These are phyloP conservation scores for Cystofilobasidium bisporidii DNA, from an alignment of 768 basidiomycete species.

Conservation along the genomic window DNA sequence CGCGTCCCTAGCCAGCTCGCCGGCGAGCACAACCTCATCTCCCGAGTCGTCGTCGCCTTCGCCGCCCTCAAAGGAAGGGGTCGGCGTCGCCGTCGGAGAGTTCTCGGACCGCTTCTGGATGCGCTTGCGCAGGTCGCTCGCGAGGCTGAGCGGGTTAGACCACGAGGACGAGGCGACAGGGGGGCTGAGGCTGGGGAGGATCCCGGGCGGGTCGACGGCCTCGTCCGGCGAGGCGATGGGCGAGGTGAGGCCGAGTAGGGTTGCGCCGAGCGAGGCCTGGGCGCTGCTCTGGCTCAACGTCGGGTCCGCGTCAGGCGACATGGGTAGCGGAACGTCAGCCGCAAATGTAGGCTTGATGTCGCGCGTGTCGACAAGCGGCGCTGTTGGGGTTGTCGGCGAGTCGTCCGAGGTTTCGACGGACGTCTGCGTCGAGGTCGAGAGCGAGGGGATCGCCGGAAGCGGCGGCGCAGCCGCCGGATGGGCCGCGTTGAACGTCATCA, in stretches of 20 bases:
- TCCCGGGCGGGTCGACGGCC: background rate
- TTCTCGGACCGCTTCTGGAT: background rate
- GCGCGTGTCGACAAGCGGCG: background rate
- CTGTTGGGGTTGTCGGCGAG: background rate
- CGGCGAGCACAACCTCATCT: background rate
- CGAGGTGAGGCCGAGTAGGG: background rate
- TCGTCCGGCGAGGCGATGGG: background rate
- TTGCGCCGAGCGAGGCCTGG: conserved; percentile 1
- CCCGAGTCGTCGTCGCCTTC: background rate
- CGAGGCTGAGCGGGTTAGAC: background rate
- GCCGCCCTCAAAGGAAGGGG: background rate
- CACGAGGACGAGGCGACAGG: background rate
- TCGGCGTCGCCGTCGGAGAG: background rate
- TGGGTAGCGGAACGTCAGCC: background rate
- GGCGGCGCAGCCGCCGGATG: background rate
- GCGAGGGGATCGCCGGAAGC: background rate
- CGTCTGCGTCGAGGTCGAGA: conserved; percentile 3
- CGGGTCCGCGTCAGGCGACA: background rate
- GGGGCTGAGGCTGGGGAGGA: background rate
- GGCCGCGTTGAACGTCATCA: background rate
- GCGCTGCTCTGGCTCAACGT: background rate
- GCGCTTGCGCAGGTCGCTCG: background rate
- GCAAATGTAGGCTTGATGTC: background rate
- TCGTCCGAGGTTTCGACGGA: background rate
- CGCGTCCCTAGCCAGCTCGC: background rate